Base-by-base conservation (phyloP, 2,329 filamentous ascomycete species). In the Aspergillus sp. region DNA sequence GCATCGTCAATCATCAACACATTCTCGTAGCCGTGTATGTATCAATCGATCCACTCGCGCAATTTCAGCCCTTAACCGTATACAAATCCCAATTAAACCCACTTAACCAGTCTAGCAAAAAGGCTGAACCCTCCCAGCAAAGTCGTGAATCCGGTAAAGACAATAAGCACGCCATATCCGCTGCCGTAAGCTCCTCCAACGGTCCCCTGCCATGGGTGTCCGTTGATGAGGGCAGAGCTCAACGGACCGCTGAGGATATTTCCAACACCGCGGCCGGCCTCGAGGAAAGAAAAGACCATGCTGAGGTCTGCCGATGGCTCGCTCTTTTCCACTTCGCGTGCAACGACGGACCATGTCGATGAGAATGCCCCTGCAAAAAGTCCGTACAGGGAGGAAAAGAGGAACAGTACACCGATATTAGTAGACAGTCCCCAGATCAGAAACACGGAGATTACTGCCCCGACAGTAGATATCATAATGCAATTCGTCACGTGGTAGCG, bases 171-270 rank as follows among this genome's bases (percentile, higher is more conserved):
- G 3, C 61, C 60, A 47, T 60, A 64, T 1, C 58, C 54, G 43
- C 56, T 59, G 0, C 60, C 62, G 49, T 62, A 64, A 3, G 54
- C 60, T 32, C 55, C 58, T 1, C 49, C 53, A 3, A 49, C 53
- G 4, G 47, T 30, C 1, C 55, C 55, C 12, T 55, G 38, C 50
- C 60, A 59, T 4, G 58, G 49, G 20, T 46, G 46, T 0, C 52
- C 53, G 6, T 55, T 48, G 5, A 65, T 23, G 32, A 66, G 58
- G 13, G 65, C 65, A 52, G 75, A 75, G 47, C 75, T 78, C 35
- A 80, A 55, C 0, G 77, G 77, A 2, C 77, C 77, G 47, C 68
- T 72, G 9, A 73, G 67, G 9, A 80, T 60, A 54, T 73, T 75
- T 1, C 77, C 76, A 10, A 80, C 67, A 0, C 77, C 77, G 46